These are phyloP conservation scores for Phylloporus arenicola DNA, from an alignment of 768 basidiomycete genomes.

Conservation along the genomic window DNA sequence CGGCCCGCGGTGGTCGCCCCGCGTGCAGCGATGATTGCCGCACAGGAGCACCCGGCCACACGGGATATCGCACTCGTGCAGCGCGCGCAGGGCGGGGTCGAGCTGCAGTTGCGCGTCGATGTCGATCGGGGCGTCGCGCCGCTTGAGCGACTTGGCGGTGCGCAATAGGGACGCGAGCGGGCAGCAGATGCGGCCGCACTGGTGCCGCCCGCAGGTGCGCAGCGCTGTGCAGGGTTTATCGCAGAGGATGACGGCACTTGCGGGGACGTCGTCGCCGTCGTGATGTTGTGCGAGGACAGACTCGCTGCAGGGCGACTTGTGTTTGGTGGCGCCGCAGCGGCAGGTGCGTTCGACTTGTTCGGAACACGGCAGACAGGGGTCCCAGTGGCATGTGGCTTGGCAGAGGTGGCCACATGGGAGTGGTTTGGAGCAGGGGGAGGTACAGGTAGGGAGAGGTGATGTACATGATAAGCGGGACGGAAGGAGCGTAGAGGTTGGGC, in stretches of 20 bases:
- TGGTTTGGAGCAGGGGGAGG: slow-evolving; percentile 57
- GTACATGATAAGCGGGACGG: slow-evolving; percentile 52
- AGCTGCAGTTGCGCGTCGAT: slow-evolving; percentile 21
- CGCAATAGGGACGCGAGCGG: slow-evolving; percentile 70
- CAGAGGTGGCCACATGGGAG: slow-evolving; percentile 77
- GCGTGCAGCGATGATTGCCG: slow-evolving; percentile 75
- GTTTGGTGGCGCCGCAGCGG: slow-evolving; percentile 73
- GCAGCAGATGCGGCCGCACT: slow-evolving; percentile 82
- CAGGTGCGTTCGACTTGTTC: slow-evolving; percentile 72
- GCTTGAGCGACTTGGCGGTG: slow-evolving; percentile 46
- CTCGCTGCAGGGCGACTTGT: slow-evolving; percentile 43
- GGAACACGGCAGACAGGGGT: slow-evolving; percentile 74
- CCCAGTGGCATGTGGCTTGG: slow-evolving; percentile 62
- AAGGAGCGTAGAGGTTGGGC: slow-evolving; percentile 15
- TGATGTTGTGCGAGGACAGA: slow-evolving; percentile 9
- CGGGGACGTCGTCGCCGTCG: slow-evolving; percentile 25
- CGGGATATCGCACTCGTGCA: slow-evolving; percentile 81
- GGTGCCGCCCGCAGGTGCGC: slow-evolving; percentile 81
- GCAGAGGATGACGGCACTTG: slow-evolving; percentile 70
- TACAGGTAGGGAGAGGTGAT: slow-evolving; percentile 78
- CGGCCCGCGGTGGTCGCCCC: slow-evolving; percentile 72
- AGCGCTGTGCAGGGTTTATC: slow-evolving; percentile 73
- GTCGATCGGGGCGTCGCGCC: slow-evolving; percentile 26
- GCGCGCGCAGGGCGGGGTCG: slow-evolving; percentile 56
- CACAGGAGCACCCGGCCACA: slow-evolving; percentile 72